A percentile compares a stretch with the other conserved stretches of the same genome.
phyloP scores from a whole-genome alignment of 108 stramenopile species.

The Epithemia pelagica region DNA sequence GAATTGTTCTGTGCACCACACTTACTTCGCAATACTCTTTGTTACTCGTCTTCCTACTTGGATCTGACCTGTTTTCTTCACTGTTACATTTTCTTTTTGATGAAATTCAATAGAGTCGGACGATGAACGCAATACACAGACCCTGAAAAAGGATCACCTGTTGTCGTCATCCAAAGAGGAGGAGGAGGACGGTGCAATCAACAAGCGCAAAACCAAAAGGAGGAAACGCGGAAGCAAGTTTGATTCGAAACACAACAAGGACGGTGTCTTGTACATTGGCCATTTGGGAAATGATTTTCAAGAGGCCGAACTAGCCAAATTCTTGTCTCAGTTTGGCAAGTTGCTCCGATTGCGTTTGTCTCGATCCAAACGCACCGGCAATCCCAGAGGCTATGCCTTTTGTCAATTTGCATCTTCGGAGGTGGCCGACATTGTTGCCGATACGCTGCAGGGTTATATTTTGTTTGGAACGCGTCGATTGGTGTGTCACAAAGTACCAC shows the following conservation, averaged over 20 bases:
- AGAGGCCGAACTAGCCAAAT: slow-evolving; percentile 82
- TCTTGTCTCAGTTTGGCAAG: slow-evolving; percentile 93
- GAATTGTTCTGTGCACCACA: no score
- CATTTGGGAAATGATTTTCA: slow-evolving; percentile 93
- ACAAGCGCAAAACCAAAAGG: neutral
- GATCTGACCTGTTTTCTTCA: no score
- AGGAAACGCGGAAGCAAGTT: slow-evolving; percentile 1
- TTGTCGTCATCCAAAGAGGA: no score
- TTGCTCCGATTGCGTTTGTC: slow-evolving; percentile 74
- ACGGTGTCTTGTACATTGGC: slow-evolving; percentile 89
- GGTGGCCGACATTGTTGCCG: slow-evolving; percentile 88
- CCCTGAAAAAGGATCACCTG: no score
- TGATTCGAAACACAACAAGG: slow-evolving; percentile 23
- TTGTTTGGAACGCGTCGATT: slow-evolving; percentile 78
- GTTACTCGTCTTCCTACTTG: no score
- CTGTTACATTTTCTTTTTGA: no score
- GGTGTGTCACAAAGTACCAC: slow-evolving; percentile 83
- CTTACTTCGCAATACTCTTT: no score
- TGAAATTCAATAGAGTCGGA: no score
- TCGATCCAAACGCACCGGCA: slow-evolving; percentile 79
- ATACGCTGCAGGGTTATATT: slow-evolving; percentile 94
- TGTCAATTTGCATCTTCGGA: slow-evolving; percentile 80
- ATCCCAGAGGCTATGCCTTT: slow-evolving; percentile 91
- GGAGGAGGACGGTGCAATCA: neutral
- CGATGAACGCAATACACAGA: no score